Evolutionary conservation across 768 basidiomycete genomes (phyloP), one percentile per base, ranked within the genome.

Genomic region (Lactarius tabidus): DNA sequence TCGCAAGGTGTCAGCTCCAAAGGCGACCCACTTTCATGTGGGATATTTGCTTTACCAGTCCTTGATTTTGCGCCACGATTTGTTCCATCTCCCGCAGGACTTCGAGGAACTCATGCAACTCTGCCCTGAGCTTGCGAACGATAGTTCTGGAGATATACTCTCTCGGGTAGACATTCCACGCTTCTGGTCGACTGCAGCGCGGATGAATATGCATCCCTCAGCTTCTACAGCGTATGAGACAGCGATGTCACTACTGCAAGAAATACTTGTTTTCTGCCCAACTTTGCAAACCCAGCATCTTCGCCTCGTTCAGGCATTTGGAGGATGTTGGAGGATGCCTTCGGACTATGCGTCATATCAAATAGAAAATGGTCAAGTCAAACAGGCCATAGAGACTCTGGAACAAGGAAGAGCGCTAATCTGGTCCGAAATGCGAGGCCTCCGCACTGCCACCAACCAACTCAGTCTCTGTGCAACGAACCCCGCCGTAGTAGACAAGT

Each of bases 381-480:
- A 26, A 4, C 3, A 17, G 12, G 60, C 60, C 4, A 33, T 61
- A 9, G 57, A 63, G 38, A 53, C 51, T 29, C 57, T 63, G 17
- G 57, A 63, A 10, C 45, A 17, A 33, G 62, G 62, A 29, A 58
- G 62, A 23, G 43, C 33, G 2, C 14, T 63, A 17, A n/a, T 63
- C 18, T 63, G 56, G 62, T 63, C 55, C 2, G 23, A 51, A 28
- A 51, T 29, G 28, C 12, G 53, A 14, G 26, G 53, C 26, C 26
- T 29, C 29, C 14, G 20, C 2, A 29, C 48, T 10, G 23, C 48
- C 9, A 51, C 26, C 8, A 53, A 55, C 26, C 38, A 26, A 43
- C 20, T 61, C n/a, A n/a, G n/a, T n/a, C n/a, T n/a, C 23, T 53
- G 29, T 38, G 52, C 28, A 4, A 9, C 20, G 1, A 20, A 61